Percentiles rank a stretch among this genome's conserved stretches.
phyloP scores from a whole-genome alignment of 106 monocot genomes.

The Vanilla planifolia region DNA sequence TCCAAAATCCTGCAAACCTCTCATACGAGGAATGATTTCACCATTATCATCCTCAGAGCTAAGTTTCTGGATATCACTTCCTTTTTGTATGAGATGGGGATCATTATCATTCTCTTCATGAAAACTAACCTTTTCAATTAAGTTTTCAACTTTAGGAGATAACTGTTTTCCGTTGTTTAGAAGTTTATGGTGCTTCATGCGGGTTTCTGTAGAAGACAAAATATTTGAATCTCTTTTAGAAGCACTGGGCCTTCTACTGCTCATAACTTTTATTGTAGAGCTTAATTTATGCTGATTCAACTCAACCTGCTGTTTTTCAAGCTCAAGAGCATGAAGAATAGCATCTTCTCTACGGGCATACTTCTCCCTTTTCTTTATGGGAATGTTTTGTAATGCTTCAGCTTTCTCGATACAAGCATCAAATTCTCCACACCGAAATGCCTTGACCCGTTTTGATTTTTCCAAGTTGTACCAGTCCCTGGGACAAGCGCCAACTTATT shows the following conservation, averaged over 20 bases:
- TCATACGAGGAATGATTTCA: constrained; percentile 42
- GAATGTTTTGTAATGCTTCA: constrained; percentile 70
- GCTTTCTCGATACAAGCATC: constrained; percentile 97
- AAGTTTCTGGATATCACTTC: constrained; percentile 16
- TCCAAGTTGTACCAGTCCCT: constrained; percentile 99
- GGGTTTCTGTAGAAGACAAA: constrained; percentile 21
- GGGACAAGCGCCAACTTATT: constrained; percentile 14
- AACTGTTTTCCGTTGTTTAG: constrained; percentile 18
- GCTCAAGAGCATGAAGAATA: constrained; percentile 98
- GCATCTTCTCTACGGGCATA: constrained; percentile 97
- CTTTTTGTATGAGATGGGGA: constrained; percentile 9
- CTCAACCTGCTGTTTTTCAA: constrained; percentile 64
- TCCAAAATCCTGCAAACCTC: constrained; percentile 74
- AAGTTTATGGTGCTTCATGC: constrained; percentile 19
- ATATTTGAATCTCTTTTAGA: constrained; percentile 23
- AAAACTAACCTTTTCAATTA: constrained; percentile 19
- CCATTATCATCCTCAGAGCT: constrained; percentile 28
- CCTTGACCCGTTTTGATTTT: constrained; percentile 94
- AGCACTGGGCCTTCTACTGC: constrained; percentile 18
- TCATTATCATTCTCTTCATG: constrained; percentile 21
- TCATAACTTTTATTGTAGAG: constrained; percentile 14
- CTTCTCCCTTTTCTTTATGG: constrained; percentile 92
- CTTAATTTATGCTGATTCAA: constrained; percentile 29
- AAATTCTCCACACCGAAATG: constrained; percentile 97
- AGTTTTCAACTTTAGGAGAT: constrained; percentile 16